Evolutionary conservation across 352 stramenopile genomes (phyloP).

Genomic region (Pilasporangium apinafurcum): DNA sequence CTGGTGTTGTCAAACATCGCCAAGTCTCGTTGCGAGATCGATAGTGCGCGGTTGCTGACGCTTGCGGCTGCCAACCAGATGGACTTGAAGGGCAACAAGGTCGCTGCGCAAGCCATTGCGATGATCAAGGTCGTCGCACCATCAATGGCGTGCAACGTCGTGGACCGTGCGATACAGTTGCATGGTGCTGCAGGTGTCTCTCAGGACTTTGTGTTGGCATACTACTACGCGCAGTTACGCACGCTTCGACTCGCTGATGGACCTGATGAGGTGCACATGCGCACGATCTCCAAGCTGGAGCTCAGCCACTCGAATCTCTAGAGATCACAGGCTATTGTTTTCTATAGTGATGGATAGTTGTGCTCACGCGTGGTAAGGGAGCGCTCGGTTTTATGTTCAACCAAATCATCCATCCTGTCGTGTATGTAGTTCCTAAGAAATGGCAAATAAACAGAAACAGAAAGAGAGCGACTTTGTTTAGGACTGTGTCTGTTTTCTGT

Average conservation of each 20-base stretch:
- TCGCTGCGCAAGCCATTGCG: slow-evolving; percentile 89
- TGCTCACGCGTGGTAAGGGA: too few relatives aligned
- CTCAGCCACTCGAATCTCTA: slow-evolving; percentile 55
- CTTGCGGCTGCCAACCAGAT: slow-evolving; percentile 88
- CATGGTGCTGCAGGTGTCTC: slow-evolving; percentile 80
- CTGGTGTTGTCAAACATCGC: slow-evolving; percentile 83
- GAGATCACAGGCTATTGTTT: too few relatives aligned
- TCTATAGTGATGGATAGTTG: too few relatives aligned
- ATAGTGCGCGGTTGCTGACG: slow-evolving; percentile 81
- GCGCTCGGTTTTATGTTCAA: too few relatives aligned
- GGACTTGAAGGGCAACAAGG: slow-evolving; percentile 79
- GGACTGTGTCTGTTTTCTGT: too few relatives aligned
- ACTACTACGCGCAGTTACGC: slow-evolving; percentile 87
- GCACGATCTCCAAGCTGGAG: slow-evolving; percentile 92
- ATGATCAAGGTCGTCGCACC: slow-evolving; percentile 97
- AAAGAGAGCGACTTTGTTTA: too few relatives aligned
- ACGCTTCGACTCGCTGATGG: slow-evolving; percentile 95
- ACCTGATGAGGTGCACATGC: slow-evolving; percentile 95
- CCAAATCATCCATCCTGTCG: too few relatives aligned
- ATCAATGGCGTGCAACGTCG: slow-evolving; percentile 81
- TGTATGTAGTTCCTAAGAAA: too few relatives aligned
- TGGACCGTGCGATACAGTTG: slow-evolving; percentile 89
- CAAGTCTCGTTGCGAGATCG: slow-evolving; percentile 73
- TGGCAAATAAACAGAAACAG: too few relatives aligned
- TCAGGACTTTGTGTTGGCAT: slow-evolving; percentile 91